Evolutionary conservation across 495 filamentous ascomycete species (phyloP).

Genomic region (Penicillium manginii): DNA sequence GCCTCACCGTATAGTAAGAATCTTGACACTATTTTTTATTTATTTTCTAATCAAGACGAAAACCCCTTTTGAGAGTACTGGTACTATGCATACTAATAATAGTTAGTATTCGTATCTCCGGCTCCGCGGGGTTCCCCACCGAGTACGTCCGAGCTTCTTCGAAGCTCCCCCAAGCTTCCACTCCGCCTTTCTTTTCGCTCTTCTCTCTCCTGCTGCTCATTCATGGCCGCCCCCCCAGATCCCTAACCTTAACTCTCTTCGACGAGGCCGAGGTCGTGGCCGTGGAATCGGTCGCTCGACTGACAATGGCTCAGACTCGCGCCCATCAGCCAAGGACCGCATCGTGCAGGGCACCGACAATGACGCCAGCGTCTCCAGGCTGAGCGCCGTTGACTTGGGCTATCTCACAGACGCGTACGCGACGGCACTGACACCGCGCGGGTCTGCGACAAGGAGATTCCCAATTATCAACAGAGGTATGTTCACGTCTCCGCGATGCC

Average conservation of each 20-base stretch:
- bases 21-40: too few relatives aligned
- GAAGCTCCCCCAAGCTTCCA: constrained; percentile 26
- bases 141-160: constrained; percentile 16
- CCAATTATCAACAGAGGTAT: constrained; percentile 94
- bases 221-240: constrained; percentile 74
- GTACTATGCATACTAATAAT: too few relatives aligned
- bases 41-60: too few relatives aligned
- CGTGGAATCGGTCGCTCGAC: constrained; percentile 32
- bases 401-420: constrained; percentile 87
- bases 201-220: constrained; percentile 15
- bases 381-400: constrained; percentile 86
- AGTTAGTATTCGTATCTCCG: too few relatives aligned
- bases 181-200: constrained; percentile 11
- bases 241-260: constrained; percentile 73
- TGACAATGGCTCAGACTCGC: constrained; percentile 27
- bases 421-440: constrained; percentile 59
- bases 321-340: constrained; percentile 49
- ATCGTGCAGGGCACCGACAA: constrained; percentile 88
- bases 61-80: too few relatives aligned
- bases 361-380: constrained; percentile 84
- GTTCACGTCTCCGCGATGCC: constrained; percentile 6
- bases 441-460: constrained; percentile 56
- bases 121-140: constrained; percentile 8
- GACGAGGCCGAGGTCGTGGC: constrained; percentile 54
- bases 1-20: too few relatives aligned